Evolutionary conservation across 441 rosid genomes (phyloP), one percentile per base, ranked within the genome.

Genomic region (Gossypium schwendimanii): DNA sequence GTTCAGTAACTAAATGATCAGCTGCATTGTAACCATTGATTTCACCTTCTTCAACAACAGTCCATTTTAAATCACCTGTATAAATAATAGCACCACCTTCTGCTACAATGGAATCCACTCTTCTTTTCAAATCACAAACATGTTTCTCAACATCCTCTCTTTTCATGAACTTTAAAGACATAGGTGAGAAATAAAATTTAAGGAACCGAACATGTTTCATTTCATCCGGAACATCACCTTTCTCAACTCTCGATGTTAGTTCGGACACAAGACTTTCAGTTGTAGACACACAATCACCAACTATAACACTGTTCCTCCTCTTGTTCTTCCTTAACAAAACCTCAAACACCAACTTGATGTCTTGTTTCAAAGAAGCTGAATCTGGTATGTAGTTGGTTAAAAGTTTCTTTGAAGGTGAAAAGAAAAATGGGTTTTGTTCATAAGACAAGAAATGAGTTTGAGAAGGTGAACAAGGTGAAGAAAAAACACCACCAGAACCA

Each of bases 31-130:
- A 88, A 36, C 45, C 78, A 0, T 78, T 53, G 17, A 73, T 75
- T 36, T 78, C 77, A 33, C 77, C 81, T 2, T 53, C 28, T 76
- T 33, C 81, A 6, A 82, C 85, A 0, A 76, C 85, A 1, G 88
- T 76, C 97, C 98, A 93, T 64, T 84, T 87, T 26, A 91, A 81
- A 81, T 93, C 96, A 57, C 98, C 98, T 5, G 88, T 78, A 69
- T 88, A 89, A 66, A 92, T 86, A 74, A 92, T 83, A 67, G 83
- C 92, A 70, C 92, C 86, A 2, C 77, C 77, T 50, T 78, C 78
- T 21, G 84, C 78, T 28, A 83, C 80, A 75, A 75, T 76, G 41
- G 88, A 84, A 65, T 86, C 91, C 58, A 91, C 84, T 69, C 87
- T 85, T 68, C 88, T 82, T 66, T 83, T 88, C 36, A 91, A 72